These are phyloP conservation scores for Termitomyces sp. DNA, from an alignment of 768 basidiomycete genomes.

Conservation along the genomic window DNA sequence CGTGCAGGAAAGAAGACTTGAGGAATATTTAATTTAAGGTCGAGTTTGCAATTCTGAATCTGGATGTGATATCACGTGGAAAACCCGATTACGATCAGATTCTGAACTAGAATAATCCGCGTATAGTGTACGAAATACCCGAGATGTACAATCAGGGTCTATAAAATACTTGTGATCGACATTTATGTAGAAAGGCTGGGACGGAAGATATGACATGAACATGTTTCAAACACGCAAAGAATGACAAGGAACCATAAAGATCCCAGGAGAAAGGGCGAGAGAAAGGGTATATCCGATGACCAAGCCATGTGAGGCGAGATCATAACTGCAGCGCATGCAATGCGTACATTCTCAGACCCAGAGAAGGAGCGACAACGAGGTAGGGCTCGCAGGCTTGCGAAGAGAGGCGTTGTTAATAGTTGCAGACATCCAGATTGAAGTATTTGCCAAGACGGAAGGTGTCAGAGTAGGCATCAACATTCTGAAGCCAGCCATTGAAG, in stretches of 20 bases:
- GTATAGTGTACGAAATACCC: background rate
- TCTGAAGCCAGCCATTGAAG: conserved; percentile 68
- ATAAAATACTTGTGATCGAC: background rate
- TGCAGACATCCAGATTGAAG: conserved; percentile 54
- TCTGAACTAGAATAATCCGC: background rate
- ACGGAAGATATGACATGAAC: background rate
- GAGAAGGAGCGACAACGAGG: conserved; percentile 7
- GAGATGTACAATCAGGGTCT: background rate
- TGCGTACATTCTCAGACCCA: background rate
- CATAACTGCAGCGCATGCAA: conserved; percentile 5
- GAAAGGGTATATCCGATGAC: background rate
- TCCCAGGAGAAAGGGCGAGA: background rate
- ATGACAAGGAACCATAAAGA: background rate
- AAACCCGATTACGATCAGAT: conserved; percentile 6
- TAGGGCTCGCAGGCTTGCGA: background rate
- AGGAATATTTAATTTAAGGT: too few species aligned
- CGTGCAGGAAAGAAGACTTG: background rate
- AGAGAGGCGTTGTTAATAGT: conserved; percentile 3
- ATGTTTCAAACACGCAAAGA: conserved; percentile 1
- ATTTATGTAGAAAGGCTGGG: background rate
- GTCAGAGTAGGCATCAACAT: conserved; percentile 43
- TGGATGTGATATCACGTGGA: background rate
- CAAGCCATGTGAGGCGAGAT: conserved; percentile 1
- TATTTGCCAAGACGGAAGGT: conserved; percentile 50
- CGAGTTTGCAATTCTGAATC: background rate